phyloP scores from a whole-genome alignment of 2,329 filamentous ascomycete species.

The Trichoderma sp. region DNA sequence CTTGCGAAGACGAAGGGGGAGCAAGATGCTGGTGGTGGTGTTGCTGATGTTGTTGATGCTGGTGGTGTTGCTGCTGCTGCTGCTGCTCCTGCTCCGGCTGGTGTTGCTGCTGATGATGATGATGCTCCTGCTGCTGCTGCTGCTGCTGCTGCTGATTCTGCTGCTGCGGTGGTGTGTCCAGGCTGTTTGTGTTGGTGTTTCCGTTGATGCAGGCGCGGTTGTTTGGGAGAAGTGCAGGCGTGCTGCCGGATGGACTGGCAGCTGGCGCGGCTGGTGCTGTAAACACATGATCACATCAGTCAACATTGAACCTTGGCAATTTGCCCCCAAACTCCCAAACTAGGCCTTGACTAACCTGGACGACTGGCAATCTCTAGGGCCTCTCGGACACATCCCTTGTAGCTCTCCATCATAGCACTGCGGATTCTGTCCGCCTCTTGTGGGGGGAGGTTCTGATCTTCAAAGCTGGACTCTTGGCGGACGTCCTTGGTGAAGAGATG shows the following conservation, averaged over 20 bases:
- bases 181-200: background rate
- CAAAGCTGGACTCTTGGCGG: slow-evolving; percentile 22
- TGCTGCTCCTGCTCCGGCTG: no score
- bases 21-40: background rate
- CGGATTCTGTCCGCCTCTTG: background rate
- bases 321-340: background rate
- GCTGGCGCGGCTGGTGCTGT: background rate
- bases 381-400: background rate
- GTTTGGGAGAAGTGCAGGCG: background rate
- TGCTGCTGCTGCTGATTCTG: background rate
- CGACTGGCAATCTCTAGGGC: background rate
- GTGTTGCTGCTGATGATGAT: no score
- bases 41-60: background rate
- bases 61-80: background rate
- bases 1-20: background rate
- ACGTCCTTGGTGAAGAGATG: slow-evolving; percentile 28
- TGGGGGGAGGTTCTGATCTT: background rate
- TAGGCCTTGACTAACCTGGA: background rate
- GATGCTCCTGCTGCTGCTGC: background rate
- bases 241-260: background rate
- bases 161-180: background rate
- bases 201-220: background rate
- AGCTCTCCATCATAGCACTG: background rate
- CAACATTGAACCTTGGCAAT: background rate
- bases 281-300: background rate